A percentile compares a stretch with the other conserved stretches of the same genome.
Conservation (phyloP, 2,329 filamentous ascomycete species). For the Penicillium carneum region DNA sequence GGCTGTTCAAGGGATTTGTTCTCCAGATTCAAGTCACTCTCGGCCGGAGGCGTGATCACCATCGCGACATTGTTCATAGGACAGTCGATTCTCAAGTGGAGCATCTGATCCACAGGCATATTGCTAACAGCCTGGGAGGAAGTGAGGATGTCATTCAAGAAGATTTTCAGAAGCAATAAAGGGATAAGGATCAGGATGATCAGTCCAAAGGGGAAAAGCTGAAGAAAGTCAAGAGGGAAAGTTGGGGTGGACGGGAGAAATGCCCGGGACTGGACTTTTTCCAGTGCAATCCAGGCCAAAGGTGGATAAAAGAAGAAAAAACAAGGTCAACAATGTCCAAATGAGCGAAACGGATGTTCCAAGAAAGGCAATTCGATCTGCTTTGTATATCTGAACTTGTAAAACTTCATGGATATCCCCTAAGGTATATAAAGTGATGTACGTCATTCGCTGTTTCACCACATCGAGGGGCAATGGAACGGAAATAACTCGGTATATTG, state of each 20-base stretch:
- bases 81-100: constrained; percentile 35
- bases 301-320: constrained; percentile 15
- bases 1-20: not conserved
- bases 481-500: constrained; percentile 1
- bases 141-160: constrained; percentile 15
- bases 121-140: constrained; percentile 4
- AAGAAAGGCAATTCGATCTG: too few relatives aligned
- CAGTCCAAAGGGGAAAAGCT: not conserved
- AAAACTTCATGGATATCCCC: too few relatives aligned
- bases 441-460: not conserved
- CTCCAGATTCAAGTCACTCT: constrained; percentile 22
- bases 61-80: constrained; percentile 29
- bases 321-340: not conserved
- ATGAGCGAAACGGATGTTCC: too few relatives aligned
- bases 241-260: constrained; percentile 27
- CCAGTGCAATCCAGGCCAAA: constrained; percentile 12
- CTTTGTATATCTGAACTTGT: too few relatives aligned
- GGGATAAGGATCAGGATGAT: not conserved
- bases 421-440: too few relatives aligned
- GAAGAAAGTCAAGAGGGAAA: not conserved
- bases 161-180: not conserved
- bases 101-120: constrained; percentile 33
- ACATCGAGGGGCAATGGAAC: constrained; percentile 2
- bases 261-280: constrained; percentile 19
- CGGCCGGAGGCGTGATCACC: constrained; percentile 38